Conservation (phyloP, 2,329 filamentous ascomycete species). For the Penicillium sp. region DNA sequence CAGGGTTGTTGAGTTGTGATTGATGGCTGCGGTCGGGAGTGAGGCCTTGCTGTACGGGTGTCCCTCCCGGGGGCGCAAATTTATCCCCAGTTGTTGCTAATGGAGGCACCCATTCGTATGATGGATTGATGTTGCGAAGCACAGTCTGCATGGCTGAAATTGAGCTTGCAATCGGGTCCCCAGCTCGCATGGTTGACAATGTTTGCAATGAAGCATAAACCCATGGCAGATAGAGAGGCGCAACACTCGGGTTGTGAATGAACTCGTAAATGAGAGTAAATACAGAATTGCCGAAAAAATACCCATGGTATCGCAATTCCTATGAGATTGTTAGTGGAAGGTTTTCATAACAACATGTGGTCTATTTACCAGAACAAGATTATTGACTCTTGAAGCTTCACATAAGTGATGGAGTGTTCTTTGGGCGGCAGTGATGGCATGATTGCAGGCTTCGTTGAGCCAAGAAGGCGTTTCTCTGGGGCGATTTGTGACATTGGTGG, state of each 20-base stretch:
- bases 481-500: conserved; percentile 12
- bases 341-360: not conserved
- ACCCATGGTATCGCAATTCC: conserved; percentile 49
- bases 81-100: not conserved
- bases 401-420: conserved; percentile 44
- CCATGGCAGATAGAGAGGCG: conserved; percentile 45
- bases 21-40: not conserved
- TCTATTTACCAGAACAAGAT: conserved; percentile 39
- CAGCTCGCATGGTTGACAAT: conserved; percentile 38
- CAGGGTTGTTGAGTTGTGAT: not conserved
- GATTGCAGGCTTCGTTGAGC: conserved; percentile 48
- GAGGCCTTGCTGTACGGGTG: not conserved
- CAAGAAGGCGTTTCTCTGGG: conserved; percentile 36
- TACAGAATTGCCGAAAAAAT: conserved; percentile 45
- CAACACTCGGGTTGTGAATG: conserved; percentile 40
- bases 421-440: conserved; percentile 44
- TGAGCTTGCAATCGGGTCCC: conserved; percentile 30
- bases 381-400: conserved; percentile 43
- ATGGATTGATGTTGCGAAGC: conserved; percentile 32
- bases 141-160: conserved; percentile 37
- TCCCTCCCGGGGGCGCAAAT: not conserved
- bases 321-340: conserved; percentile 14
- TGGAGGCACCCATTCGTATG: conserved; percentile 30
- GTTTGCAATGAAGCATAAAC: conserved; percentile 42
- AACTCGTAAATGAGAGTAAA: conserved; percentile 48